phyloP scores from a whole-genome alignment of 345 rosid genomes.

The Aethionema arabicum region DNA sequence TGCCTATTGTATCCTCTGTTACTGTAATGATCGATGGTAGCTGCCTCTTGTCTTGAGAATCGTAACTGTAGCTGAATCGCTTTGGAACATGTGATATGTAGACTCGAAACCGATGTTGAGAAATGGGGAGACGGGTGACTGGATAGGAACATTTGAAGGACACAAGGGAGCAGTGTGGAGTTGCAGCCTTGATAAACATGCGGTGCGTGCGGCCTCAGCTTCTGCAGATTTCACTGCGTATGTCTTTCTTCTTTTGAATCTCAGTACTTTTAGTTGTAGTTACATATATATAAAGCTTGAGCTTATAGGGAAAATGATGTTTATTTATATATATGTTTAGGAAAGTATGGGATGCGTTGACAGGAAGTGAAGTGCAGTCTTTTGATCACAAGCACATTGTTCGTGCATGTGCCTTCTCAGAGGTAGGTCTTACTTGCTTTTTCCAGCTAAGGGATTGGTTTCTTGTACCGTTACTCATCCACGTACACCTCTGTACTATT shows the following conservation, averaged over 20 bases:
- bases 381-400: slow-evolving; percentile 95
- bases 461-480: background rate
- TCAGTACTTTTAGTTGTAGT: slow-evolving; percentile 1
- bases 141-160: slow-evolving; percentile 99
- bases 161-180: slow-evolving; percentile 99
- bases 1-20: background rate
- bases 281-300: background rate
- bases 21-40: background rate
- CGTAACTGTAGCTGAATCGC: slow-evolving; percentile 6
- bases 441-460: background rate
- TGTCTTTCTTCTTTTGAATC: slow-evolving; percentile 27
- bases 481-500: background rate
- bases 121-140: slow-evolving; percentile 99
- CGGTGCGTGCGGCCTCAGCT: slow-evolving; percentile 88
- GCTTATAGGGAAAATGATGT: background rate
- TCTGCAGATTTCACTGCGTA: slow-evolving; percentile 99
- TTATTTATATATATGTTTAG: slow-evolving; percentile 37
- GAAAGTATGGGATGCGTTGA: slow-evolving; percentile 92
- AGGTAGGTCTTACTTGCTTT: slow-evolving; percentile 43
- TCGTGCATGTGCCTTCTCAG: slow-evolving; percentile 87
- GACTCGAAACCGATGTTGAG: slow-evolving; percentile 98
- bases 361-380: slow-evolving; percentile 81
- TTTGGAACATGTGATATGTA: slow-evolving; percentile 34
- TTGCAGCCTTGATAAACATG: slow-evolving; percentile 82
- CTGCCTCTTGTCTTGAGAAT: background rate